A percentile compares a stretch with the other conserved stretches of the same genome.
Conservation (phyloP, 2,329 filamentous ascomycete species). For the Plenodomus tracheiphilus region DNA sequence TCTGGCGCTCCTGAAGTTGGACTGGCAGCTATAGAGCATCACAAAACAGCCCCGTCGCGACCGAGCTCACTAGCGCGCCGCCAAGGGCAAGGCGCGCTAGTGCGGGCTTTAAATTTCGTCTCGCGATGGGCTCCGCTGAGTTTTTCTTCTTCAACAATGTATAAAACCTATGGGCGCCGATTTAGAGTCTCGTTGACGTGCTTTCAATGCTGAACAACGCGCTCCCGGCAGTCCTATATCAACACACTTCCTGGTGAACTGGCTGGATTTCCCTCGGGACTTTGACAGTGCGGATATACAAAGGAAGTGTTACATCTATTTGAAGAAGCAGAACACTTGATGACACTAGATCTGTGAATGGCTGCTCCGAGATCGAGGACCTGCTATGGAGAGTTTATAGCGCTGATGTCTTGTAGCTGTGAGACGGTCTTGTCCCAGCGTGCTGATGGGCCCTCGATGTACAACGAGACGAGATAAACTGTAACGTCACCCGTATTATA, state of each 20-base stretch:
- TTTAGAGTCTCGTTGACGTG: constrained; percentile 99
- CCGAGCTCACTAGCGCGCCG: constrained; percentile 15
- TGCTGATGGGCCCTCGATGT: no score
- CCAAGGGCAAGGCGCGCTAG: constrained; percentile 18
- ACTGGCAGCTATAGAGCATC: constrained; percentile 10
- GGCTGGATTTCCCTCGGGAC: constrained; percentile 55
- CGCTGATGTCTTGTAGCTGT: no score
- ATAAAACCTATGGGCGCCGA: constrained; percentile 68
- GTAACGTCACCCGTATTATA: no score
- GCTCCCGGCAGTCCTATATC: constrained; percentile 97
- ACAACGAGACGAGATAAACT: no score
- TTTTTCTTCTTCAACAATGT: constrained; percentile 68
- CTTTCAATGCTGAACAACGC: constrained; percentile 94
- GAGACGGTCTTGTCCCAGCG: no score
- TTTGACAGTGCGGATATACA: constrained; percentile 47
- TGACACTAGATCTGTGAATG: no score
- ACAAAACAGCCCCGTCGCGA: constrained; percentile 33
- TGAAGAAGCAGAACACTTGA: no score
- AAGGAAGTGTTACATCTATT: constrained; percentile 45
- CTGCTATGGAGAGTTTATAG: no score
- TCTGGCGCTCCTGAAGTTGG: background rate
- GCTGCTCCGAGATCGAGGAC: no score
- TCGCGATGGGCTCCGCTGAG: constrained; percentile 33
- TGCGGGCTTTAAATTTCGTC: constrained; percentile 23
- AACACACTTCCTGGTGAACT: constrained; percentile 61